phyloP scores from a whole-genome alignment of 1,284 basidiomycete genomes.

The Coniferiporia weirii region DNA sequence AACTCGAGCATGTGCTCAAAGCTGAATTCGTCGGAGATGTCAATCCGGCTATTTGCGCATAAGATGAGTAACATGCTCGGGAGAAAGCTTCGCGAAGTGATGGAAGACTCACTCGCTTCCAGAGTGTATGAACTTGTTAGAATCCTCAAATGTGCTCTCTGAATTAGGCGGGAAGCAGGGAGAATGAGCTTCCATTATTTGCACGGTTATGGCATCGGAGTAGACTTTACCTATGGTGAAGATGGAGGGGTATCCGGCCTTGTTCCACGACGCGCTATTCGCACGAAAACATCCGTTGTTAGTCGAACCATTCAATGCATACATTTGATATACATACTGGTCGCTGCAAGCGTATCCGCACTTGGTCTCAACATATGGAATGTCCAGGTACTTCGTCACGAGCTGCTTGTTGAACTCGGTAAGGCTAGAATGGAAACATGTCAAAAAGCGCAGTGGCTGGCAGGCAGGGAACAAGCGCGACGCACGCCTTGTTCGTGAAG shows the following conservation, averaged over 20 bases:
- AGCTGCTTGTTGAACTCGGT: constrained; percentile 78
- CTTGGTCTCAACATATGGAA: constrained; percentile 74
- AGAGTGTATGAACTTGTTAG: constrained; percentile 82
- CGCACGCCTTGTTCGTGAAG: constrained; percentile 66
- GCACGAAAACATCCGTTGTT: neutral
- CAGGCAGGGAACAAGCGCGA: constrained; percentile 13
- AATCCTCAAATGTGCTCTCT: constrained; percentile 72
- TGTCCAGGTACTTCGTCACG: constrained; percentile 73
- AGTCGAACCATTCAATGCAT: constrained; percentile 19
- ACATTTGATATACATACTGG: constrained; percentile 49
- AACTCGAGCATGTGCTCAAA: constrained; percentile 82
- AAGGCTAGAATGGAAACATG: constrained; percentile 40
- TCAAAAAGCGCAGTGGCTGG: constrained; percentile 9
- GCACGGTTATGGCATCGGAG: constrained; percentile 16
- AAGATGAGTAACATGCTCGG: constrained; percentile 20
- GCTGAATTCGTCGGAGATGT: constrained; percentile 83
- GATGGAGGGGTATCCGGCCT: constrained; percentile 78
- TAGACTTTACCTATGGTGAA: constrained; percentile 69
- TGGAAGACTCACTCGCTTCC: constrained; percentile 58
- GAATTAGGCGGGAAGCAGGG: constrained; percentile 16
- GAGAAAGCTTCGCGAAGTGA: neutral
- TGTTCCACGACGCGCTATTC: constrained; percentile 76
- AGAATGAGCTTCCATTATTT: constrained; percentile 17
- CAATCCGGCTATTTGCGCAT: constrained; percentile 54
- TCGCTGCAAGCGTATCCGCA: constrained; percentile 97